Evolutionary conservation across 768 basidiomycete genomes (phyloP), one percentile per base, ranked within the genome.

Genomic region (Cystoderma amianthinum): DNA sequence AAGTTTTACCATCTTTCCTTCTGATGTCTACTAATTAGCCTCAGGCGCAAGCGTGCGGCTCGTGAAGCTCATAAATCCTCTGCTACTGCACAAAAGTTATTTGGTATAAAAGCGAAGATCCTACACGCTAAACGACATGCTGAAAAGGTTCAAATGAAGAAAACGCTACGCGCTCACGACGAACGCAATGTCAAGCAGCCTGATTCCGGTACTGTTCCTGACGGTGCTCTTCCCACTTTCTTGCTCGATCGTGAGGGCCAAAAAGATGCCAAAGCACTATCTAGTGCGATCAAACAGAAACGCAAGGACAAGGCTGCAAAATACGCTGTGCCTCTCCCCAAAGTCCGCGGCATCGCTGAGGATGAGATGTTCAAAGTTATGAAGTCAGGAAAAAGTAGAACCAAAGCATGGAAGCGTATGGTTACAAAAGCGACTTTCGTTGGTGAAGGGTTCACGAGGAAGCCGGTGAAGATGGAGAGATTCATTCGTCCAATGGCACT

Each of bases 351-450:
- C 15, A 97, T 99, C 52, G 94, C 95, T 12, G 96, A 99, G 62
- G 96, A 98, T 54, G 96, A 99, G 72, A 96, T 93, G 87, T 99
- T 99, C 75, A 97, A 94, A 72, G 96, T 99, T 21, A 71, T 99
- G 74, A 90, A 92, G 72, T 93, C 95, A 1, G 96, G 96, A 42
- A 97, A 97, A 71, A 86, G 77, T 58, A 96, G 92, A 67, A 82
- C 78, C 56, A 99, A 98, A 65, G 76, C 87, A 13, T 99, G 96
- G 96, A 99, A 99, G 69, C 80, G 93, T 50, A 97, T 98, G 93
- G 89, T 99, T 46, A 96, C 92, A 42, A 99, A 99, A 65, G 96
- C 96, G 22, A 99, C 96, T 6, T 99, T 98, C 55, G 96, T 99
- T 22, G 95, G 95, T 3, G 93, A 97, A 60, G 85, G 90, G 13